These are phyloP conservation scores for Epichloe aotearoae DNA, from an alignment of 2,329 filamentous ascomycete genomes.

Conservation along the genomic window DNA sequence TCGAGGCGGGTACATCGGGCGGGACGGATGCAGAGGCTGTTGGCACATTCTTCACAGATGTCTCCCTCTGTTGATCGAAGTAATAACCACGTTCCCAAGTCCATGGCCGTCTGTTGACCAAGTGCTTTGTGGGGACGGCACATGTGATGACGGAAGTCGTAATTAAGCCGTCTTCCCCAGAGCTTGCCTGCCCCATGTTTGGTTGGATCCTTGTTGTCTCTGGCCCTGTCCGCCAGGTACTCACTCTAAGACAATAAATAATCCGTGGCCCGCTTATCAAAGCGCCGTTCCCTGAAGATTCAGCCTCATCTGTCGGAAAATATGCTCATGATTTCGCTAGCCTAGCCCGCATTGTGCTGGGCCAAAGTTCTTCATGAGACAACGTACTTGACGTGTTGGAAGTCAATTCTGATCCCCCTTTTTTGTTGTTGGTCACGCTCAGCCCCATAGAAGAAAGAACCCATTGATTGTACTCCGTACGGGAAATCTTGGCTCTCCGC, in stretches of 20 bases:
- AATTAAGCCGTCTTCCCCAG: background rate
- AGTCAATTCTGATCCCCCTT: no score
- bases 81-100: background rate
- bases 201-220: background rate
- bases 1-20: no score
- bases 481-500: background rate
- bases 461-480: background rate
- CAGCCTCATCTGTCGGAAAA: background rate
- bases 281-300: background rate
- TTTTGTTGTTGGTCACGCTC: no score
- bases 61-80: background rate
- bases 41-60: background rate
- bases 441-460: no score
- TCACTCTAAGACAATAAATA: no score
- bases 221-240: background rate
- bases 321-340: no score
- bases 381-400: no score
- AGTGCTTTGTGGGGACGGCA: background rate
- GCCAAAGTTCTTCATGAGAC: no score
- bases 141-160: background rate
- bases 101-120: background rate
- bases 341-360: no score
- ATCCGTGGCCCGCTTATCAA: background rate
- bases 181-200: background rate
- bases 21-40: background rate